phyloP scores from a whole-genome alignment of 352 stramenopile genomes.

The Globisporangium middletonii region DNA sequence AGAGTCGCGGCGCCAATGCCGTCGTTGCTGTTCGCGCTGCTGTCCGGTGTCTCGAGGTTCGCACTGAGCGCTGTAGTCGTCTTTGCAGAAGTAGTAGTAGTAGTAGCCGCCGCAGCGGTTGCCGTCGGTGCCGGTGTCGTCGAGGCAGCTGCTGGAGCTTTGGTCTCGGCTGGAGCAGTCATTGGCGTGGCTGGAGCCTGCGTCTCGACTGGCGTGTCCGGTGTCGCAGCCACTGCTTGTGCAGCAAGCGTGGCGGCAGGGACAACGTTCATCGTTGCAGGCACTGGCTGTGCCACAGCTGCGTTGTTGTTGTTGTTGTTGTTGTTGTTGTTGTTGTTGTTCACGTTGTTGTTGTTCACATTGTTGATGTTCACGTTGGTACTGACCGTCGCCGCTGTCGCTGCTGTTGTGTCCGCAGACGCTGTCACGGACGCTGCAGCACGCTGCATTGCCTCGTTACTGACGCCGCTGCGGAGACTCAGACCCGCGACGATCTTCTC shows the following conservation, averaged over 20 bases:
- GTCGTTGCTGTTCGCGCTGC: not conserved
- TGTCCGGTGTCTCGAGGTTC: not conserved
- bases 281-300: not conserved
- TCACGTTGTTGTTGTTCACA: not conserved
- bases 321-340: not conserved
- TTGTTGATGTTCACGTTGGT: not conserved
- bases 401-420: not conserved
- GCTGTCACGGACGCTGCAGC: not conserved
- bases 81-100: not conserved
- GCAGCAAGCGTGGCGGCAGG: not conserved
- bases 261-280: not conserved
- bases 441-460: not conserved
- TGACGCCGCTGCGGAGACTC: not conserved
- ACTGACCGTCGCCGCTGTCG: not conserved
- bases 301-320: not conserved
- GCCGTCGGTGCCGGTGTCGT: not conserved
- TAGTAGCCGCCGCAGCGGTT: not conserved
- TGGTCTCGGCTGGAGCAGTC: not conserved
- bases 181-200: not conserved
- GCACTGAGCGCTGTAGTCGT: conserved; percentile 6
- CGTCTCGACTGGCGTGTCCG: too few species aligned
- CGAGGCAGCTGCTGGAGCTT: not conserved
- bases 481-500: conserved; percentile 13
- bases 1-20: conserved; percentile 11
- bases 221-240: not conserved